Conservation (phyloP, 768 basidiomycete genomes). For the Tricholoma sp. region DNA sequence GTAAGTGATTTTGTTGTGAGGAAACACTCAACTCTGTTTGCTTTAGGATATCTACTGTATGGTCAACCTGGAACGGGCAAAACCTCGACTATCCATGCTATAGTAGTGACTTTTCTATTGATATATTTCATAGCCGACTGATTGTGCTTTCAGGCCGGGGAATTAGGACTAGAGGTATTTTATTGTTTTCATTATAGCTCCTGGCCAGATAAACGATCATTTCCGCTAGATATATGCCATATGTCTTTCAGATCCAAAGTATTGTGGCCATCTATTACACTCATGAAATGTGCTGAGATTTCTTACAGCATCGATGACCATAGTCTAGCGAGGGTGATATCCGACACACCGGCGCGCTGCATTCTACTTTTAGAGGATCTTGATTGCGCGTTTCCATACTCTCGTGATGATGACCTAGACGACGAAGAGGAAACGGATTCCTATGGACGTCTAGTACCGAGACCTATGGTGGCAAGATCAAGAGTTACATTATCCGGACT, state of each 20-base stretch:
- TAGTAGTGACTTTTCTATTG: constrained; percentile 8
- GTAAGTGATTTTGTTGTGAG: background rate
- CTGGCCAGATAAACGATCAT: constrained; percentile 28
- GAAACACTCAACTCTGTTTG: background rate
- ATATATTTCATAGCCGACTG: constrained; percentile 14
- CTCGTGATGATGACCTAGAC: constrained; percentile 31
- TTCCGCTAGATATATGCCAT: background rate
- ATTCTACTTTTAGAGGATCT: constrained; percentile 59
- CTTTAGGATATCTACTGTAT: constrained; percentile 39
- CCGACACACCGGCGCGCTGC: constrained; percentile 43
- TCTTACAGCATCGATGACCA: constrained; percentile 44
- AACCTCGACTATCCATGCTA: constrained; percentile 26
- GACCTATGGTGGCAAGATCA: constrained; percentile 13
- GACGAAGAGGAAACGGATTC: constrained; percentile 9
- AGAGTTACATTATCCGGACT: constrained; percentile 50
- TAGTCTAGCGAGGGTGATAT: constrained; percentile 39
- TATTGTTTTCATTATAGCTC: constrained; percentile 45
- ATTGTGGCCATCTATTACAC: background rate
- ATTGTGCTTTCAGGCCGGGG: constrained; percentile 39
- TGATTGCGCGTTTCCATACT: constrained; percentile 51
- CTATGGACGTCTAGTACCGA: constrained; percentile 2
- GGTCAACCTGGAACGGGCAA: constrained; percentile 61
- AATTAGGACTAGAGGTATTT: constrained; percentile 81
- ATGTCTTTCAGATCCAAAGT: background rate
- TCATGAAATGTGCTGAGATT: background rate